Percentiles rank a stretch among this genome's conserved stretches.
Evolutionary conservation across 75 land plant genomes (phyloP).

Genomic region (Sequoia sempervirens): DNA sequence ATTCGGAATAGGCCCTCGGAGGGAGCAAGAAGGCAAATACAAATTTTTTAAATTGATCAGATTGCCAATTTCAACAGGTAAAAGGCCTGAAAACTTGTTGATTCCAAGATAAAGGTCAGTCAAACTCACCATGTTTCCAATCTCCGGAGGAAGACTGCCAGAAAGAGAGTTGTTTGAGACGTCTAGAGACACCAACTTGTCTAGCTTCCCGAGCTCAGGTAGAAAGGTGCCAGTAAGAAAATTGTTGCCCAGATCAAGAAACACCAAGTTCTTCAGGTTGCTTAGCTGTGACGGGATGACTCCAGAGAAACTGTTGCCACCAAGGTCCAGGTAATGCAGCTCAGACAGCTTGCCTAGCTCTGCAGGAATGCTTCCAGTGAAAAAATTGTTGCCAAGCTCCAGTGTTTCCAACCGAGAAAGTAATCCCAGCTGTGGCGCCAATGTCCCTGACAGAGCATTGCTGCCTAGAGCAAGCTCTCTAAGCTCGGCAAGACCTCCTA

Average conservation of each 20-base stretch:
- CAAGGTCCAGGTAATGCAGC: conserved; percentile 42
- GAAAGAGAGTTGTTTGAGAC: conserved; percentile 58
- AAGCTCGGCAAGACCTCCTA: conserved; percentile 4
- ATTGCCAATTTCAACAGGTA: conserved; percentile 51
- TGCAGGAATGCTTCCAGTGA: conserved; percentile 59
- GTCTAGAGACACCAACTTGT: conserved; percentile 33
- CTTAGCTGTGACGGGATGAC: conserved; percentile 50
- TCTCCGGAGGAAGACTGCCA: conserved; percentile 43
- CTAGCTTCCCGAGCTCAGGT: conserved; percentile 21
- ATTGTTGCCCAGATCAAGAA: conserved; percentile 60
- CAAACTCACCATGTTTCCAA: conserved; percentile 35
- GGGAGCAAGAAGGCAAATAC: conserved; percentile 22
- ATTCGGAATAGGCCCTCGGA: conserved; percentile 47
- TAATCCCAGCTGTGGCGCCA: conserved; percentile 8
- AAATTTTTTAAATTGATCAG: conserved; percentile 35
- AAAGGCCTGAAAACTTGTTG: conserved; percentile 40
- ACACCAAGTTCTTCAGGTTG: conserved; percentile 19
- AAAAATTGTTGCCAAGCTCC: conserved; percentile 47
- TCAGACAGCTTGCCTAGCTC: conserved; percentile 44
- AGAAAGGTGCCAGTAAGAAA: conserved; percentile 54
- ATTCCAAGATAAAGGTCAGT: conserved; percentile 42
- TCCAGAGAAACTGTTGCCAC: conserved; percentile 47
- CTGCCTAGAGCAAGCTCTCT: background rate
- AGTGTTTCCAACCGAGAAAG: conserved; percentile 27
- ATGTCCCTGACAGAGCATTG: conserved; percentile 7